Percentiles rank a stretch among this genome's conserved stretches.
Conservation (phyloP, 163 green algal species). For the Scenedesmus sp. region DNA sequence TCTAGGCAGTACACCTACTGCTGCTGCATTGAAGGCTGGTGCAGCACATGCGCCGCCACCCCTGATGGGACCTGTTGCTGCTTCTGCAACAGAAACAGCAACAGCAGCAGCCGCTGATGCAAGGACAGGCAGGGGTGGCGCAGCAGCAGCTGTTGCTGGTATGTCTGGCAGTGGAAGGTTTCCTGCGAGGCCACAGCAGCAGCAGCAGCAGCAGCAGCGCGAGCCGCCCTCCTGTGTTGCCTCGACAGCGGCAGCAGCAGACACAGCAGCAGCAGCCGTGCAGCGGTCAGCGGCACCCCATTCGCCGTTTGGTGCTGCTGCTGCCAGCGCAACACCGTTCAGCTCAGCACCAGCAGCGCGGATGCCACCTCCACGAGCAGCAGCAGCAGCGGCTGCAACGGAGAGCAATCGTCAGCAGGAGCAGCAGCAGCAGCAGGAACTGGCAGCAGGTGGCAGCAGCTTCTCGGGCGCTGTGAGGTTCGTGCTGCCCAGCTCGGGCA, state of each 20-base stretch:
- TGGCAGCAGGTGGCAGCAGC: constrained; percentile 10
- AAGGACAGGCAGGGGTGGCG: not conserved
- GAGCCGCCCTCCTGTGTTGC: not conserved
- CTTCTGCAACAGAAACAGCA: not conserved
- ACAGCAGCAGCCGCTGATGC: constrained; percentile 16
- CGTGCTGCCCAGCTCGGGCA: not conserved
- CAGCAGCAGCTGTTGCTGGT: constrained; percentile 6
- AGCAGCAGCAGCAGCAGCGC: not conserved
- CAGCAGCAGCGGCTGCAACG: constrained; percentile 21
- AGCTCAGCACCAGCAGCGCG: constrained; percentile 7
- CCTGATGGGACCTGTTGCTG: not conserved
- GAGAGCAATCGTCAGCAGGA: not conserved
- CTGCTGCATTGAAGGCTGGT: not conserved
- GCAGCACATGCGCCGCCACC: not conserved
- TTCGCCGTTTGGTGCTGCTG: constrained; percentile 43
- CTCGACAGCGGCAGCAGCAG: no score
- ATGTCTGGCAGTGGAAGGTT: constrained; percentile 37
- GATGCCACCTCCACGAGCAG: not conserved
- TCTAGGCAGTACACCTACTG: constrained; percentile 33
- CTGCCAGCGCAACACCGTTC: constrained; percentile 14
- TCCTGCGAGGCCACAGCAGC: constrained; percentile 31
- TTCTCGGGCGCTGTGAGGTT: not conserved
- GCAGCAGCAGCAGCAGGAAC: constrained; percentile 24
- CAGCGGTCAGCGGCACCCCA: not conserved
- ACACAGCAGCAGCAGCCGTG: not conserved